Evolutionary conservation across 139 green algal species (phyloP).

Genomic region (Limnomonas spitsbergensis): DNA sequence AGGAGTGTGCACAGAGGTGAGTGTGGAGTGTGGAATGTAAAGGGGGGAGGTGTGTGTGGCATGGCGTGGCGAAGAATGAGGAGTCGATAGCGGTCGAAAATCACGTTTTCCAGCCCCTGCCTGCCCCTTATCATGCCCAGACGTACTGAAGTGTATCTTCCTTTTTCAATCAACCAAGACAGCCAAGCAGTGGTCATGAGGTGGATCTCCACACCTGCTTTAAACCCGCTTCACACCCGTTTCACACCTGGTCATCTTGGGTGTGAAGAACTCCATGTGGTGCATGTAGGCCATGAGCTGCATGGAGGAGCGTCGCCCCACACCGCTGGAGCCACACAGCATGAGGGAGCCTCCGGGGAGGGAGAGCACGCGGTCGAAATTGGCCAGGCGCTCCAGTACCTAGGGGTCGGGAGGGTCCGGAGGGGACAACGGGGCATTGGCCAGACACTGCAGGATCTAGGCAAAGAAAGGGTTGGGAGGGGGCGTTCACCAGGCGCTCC

Average conservation of each 20-base stretch:
- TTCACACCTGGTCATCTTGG: slow-evolving; percentile 49
- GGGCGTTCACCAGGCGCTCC: no score
- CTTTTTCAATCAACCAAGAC: no score
- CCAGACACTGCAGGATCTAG: neutral
- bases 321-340: slow-evolving; percentile 56
- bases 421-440: no score
- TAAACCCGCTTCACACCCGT: neutral
- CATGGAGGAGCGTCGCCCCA: slow-evolving; percentile 52
- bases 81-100: no score
- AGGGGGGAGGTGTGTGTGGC: no score
- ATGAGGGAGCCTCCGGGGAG: slow-evolving; percentile 55
- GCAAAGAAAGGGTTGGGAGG: neutral
- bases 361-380: slow-evolving; percentile 62
- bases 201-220: neutral
- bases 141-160: no score
- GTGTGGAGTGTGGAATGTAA: no score
- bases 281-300: slow-evolving; percentile 72
- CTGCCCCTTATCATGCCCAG: no score
- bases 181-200: no score
- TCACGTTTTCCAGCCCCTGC: no score
- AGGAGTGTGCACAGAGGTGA: no score
- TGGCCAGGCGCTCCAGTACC: slow-evolving; percentile 56
- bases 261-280: slow-evolving; percentile 60
- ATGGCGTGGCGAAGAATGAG: no score
- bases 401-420: slow-evolving; percentile 21